Conservation (phyloP, 148 eudicot genomes). For the Camellia japonica region DNA sequence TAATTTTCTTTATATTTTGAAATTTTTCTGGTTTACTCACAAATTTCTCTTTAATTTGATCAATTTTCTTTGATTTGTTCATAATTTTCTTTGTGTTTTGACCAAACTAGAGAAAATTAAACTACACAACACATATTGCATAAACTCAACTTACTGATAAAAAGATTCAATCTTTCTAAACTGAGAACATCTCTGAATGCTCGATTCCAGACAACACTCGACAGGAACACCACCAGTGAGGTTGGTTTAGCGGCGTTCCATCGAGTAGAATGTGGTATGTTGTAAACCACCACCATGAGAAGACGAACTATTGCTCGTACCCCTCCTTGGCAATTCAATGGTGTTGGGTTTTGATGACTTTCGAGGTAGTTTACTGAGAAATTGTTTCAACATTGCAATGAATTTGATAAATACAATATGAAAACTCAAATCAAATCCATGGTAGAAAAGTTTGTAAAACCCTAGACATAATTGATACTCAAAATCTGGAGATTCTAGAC, state of each 20-base stretch:
- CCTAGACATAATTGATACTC: conserved; percentile 17
- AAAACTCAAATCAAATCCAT: conserved; percentile 19
- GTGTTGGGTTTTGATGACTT: conserved; percentile 61
- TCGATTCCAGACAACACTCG: conserved; percentile 66
- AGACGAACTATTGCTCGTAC: conserved; percentile 17
- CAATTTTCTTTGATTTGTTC: too few species aligned
- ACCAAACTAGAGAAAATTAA: too few species aligned
- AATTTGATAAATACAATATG: neutral
- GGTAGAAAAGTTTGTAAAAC: conserved; percentile 15
- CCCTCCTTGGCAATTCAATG: conserved; percentile 30
- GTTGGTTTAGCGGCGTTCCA: conserved; percentile 43
- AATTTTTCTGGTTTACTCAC: too few species aligned
- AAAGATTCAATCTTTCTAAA: conserved; percentile 78
- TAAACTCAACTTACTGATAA: conserved; percentile 80
- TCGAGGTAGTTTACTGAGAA: conserved; percentile 67
- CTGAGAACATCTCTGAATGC: conserved; percentile 77
- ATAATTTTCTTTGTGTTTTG: too few species aligned
- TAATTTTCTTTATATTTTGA: too few species aligned
- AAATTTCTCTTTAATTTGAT: too few species aligned
- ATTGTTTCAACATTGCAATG: conserved; percentile 73
- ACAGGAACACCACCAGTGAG: conserved; percentile 80
- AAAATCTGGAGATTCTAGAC: neutral
- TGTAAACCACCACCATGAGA: conserved; percentile 18
- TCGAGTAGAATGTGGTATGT: conserved; percentile 33
- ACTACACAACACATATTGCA: conserved; percentile 44